Base-by-base conservation (phyloP, 163 green algal genomes). In the Scenedesmus sp. region DNA sequence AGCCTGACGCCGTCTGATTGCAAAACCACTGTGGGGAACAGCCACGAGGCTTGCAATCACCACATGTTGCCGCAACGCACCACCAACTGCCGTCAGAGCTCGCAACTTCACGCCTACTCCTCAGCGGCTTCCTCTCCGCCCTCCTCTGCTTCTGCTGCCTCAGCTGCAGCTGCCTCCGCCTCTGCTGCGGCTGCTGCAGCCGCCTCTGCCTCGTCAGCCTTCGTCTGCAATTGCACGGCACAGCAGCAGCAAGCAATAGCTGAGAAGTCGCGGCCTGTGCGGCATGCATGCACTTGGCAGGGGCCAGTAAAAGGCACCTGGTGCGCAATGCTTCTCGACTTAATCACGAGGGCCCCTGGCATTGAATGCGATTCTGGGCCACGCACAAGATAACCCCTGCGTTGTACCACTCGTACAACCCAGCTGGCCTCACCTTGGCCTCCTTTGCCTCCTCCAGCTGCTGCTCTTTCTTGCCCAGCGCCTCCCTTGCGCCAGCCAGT, bases 391-490 rank as follows among this genome's bases (percentile, higher is more conserved):
- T 82, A 46, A 46, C 34, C 34, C 34, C 34, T 46, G 34, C 73
- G 34, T 62, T 54, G 15, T 84, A 20, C 4, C 16, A 62, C 16
- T 64, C 81, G 18, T 54, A 26, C 26, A 3, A 15, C 12, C 20
- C 3, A 23, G 9, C 12, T 20, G 5, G 12, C 16, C 20, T 13
- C 34, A 82, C 92, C 90, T 94, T 94, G 12, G 64, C 64, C 7
- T 82, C 70, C 73, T 94, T 87, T 62, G 93, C 93, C 59, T 92
- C 90, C 60, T 60, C 62, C 82, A 95, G 88, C 85, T 91, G 90
- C 7, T 77, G 84, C 77, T 93, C 55, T 86, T 93, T 93, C 20
- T 66, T 76, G 18, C 16, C 64, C 54, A 90, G 59, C 23, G 82
- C 57, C 67, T 90, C 26, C 55, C 82, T n/a, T 59, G 91, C 82